These are phyloP conservation scores for Microglena sp. DNA, from an alignment of 139 green algal genomes.

Conservation along the genomic window DNA sequence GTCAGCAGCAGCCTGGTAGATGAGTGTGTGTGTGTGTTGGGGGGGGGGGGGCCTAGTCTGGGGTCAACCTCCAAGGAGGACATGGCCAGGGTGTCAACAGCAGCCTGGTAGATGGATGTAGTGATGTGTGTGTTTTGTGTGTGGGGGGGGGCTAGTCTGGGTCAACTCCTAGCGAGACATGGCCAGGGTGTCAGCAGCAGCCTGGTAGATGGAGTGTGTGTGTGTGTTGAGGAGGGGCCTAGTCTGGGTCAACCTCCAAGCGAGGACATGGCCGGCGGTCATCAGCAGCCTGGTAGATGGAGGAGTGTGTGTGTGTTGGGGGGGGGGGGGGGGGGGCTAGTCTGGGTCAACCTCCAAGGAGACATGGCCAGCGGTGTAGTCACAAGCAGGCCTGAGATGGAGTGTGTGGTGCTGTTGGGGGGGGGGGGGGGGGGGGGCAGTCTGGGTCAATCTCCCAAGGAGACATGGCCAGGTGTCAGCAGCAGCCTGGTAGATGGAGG, in stretches of 20 bases:
- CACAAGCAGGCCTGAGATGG: too few relatives aligned
- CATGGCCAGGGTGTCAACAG: constrained; percentile 86
- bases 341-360: too few relatives aligned
- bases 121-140: too few relatives aligned
- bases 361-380: too few relatives aligned
- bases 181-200: constrained; percentile 85
- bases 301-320: too few relatives aligned
- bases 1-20: constrained; percentile 68
- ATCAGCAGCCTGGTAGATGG: constrained; percentile 56
- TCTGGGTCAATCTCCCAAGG: constrained; percentile 94
- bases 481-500: constrained; percentile 43
- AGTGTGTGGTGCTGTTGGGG: too few relatives aligned
- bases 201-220: constrained; percentile 47
- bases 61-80: constrained; percentile 91
- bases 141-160: too few relatives aligned
- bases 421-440: too few relatives aligned
- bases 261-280: constrained; percentile 91
- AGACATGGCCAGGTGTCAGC: constrained; percentile 87
- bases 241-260: constrained; percentile 97
- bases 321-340: too few relatives aligned
- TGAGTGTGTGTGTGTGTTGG: too few relatives aligned
- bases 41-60: too few relatives aligned
- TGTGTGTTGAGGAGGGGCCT: too few relatives aligned
- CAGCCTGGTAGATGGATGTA: constrained; percentile 53
- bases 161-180: constrained; percentile 87